Evolutionary conservation across 805 yeast species (phyloP), one percentile per base, ranked within the genome.

Genomic region (baker's yeast (Saccharomyces cerevisiae)): DNA sequence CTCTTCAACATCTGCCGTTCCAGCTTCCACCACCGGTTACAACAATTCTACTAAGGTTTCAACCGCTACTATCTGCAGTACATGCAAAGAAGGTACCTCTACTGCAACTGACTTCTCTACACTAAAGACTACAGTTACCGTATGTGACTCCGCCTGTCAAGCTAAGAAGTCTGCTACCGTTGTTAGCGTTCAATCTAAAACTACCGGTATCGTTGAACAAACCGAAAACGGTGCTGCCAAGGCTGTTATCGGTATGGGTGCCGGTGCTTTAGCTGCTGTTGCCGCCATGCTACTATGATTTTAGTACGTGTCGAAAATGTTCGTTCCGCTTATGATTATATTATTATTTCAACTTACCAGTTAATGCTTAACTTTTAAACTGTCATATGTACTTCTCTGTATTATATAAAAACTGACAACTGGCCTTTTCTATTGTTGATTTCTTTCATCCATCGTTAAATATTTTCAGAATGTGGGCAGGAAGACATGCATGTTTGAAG

Each of bases 141-240:
- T 51, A 8, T 55, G 59, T 53, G 59, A 55, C 32, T 56, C 52
- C 36, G 57, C 46, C 24, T 57, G 60, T 47, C 47, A 54, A 21
- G 32, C 57, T n/a, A 51, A 46, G 46, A 56, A 56, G 47, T 43
- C 50, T 22, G 50, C 43, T 48, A 50, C 55, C 41, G 47, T 30
- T 26, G 49, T 10, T 10, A 53, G 49, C 27, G 31, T 47, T n/a
- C 31, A 47, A 41, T 26, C 46, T 22, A 27, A 51, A 24, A 48
- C 56, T 22, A 48, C 50, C 3, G 43, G 43, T 36, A 36, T 36
- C 24, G 24, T 36, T 36, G 24, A 53, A 31, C 60, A 57, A 55
- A 52, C 58, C n/a, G 53, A 48, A 43, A 57, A 57, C 48, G 55
- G 47, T 48, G 60, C 58, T 26, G 43, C 43, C 13, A 55, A 53